Evolutionary conservation across 1,139 yeast species (phyloP), one percentile per base, ranked within the genome.

Genomic region (Pichia cactophila): DNA sequence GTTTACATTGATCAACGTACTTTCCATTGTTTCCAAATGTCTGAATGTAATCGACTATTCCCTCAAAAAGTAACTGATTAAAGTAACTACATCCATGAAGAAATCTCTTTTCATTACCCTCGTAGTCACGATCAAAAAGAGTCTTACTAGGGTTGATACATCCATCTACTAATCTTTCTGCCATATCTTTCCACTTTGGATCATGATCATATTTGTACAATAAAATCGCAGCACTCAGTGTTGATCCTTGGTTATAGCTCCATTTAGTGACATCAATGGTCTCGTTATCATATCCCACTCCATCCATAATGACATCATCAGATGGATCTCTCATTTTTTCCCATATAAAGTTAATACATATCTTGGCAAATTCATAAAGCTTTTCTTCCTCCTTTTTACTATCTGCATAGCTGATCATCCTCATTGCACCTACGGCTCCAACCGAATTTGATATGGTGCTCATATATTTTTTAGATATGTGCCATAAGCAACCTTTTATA

Each of bases 401-500:
- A 14, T 48, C 43, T 3, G 56, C 51, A 45, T 69, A 63, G 12
- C 79, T 80, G 42, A 80, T 70, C 58, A 73, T 75, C 57, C 72
- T 72, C 50, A 82, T 64, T 58, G 83, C 79, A 56, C 82, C 70
- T 53, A 83, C 78, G 7, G 84, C 83, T 57, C 80, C 71, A 5
- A 87, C 88, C n/a, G 77, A 77, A 63, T 83, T 88, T 2, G 84
- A 82, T 1, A 86, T 83, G 14, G 88, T 71, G 58, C 81, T 80
- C 58, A 82, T 70, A 54, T 81, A 83, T 33, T 73, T 66, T 63
- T 80, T 80, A 44, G 70, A 69, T 14, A 81, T 68, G 61, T 83
- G 88, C 90, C 90, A 83, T 54, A 74, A 67, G 59, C 82, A 74
- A 11, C 87, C 87, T 47, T 72, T 68, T 47, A 68, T 67, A 56